These are phyloP conservation scores for Calocera cornea DNA, from an alignment of 768 basidiomycete genomes.

Conservation along the genomic window DNA sequence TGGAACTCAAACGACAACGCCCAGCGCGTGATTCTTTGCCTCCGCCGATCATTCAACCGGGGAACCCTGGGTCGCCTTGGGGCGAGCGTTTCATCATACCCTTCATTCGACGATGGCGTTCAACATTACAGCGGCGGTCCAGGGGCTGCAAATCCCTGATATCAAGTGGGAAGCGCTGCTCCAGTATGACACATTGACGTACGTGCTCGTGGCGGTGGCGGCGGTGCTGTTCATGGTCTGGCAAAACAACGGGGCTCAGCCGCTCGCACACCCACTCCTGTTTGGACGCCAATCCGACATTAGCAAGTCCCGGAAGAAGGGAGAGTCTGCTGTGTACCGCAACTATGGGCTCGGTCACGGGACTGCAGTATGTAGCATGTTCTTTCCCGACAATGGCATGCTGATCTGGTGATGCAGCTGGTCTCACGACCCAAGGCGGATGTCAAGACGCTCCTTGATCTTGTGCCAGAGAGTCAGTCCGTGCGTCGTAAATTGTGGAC, in stretches of 20 bases:
- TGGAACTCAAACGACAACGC: background rate
- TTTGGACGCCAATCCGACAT: slow-evolving; percentile 87
- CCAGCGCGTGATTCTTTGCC: background rate
- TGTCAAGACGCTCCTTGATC: slow-evolving; percentile 48
- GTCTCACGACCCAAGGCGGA: slow-evolving; percentile 61
- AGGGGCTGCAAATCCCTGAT: background rate
- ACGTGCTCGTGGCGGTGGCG: background rate
- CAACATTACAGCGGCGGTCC: no score
- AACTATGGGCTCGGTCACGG: slow-evolving; percentile 76
- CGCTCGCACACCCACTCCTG: slow-evolving; percentile 85
- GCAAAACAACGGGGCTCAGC: slow-evolving; percentile 67
- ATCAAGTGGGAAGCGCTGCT: background rate
- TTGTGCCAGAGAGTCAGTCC: slow-evolving; percentile 53
- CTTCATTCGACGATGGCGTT: no score
- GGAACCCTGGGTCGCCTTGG: background rate
- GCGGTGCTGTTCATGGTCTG: slow-evolving; percentile 47
- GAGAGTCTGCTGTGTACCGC: slow-evolving; percentile 78
- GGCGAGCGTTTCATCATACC: no score
- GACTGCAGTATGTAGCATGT: slow-evolving; percentile 23
- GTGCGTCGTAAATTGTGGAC: slow-evolving; percentile 65
- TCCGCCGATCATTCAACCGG: background rate
- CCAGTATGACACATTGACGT: background rate
- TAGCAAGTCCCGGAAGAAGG: slow-evolving; percentile 60
- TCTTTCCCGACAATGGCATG: background rate
- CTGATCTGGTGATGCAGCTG: slow-evolving; percentile 37